Evolutionary conservation across 306 rosid genomes (phyloP).

Genomic region (Ochetophila trinervis): DNA sequence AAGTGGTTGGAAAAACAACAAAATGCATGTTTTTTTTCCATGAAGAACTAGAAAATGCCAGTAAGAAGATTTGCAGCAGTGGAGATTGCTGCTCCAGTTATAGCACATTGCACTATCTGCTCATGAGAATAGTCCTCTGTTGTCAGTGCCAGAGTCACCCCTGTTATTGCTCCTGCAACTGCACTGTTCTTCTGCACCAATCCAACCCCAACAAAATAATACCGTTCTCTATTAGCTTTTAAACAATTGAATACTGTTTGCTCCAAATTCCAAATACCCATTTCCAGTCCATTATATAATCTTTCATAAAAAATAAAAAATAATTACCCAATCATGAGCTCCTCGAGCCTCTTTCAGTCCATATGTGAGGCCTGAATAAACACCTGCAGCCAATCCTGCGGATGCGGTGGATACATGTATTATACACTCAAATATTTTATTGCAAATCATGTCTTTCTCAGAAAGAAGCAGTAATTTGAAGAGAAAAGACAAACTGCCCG

Average conservation of each 20-base stretch:
- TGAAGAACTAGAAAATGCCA: slow-evolving; percentile 43
- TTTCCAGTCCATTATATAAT: background rate
- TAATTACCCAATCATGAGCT: slow-evolving; percentile 75
- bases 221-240: background rate
- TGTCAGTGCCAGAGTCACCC: slow-evolving; percentile 71
- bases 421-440: background rate
- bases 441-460: background rate
- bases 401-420: background rate
- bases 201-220: background rate
- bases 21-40: no score
- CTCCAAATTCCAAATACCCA: background rate
- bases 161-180: slow-evolving; percentile 80
- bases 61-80: slow-evolving; percentile 80
- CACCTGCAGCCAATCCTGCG: slow-evolving; percentile 81
- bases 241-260: background rate
- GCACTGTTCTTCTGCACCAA: slow-evolving; percentile 85
- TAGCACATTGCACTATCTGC: slow-evolving; percentile 76
- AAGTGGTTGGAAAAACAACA: no score
- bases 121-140: slow-evolving; percentile 61
- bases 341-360: slow-evolving; percentile 88
- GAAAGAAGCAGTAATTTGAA: background rate
- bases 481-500: background rate
- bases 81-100: slow-evolving; percentile 86
- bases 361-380: slow-evolving; percentile 81
- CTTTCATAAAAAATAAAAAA: background rate